These are phyloP conservation scores for Diaporthe longicolla DNA, from an alignment of 2,329 filamentous ascomycete species.

Conservation along the genomic window DNA sequence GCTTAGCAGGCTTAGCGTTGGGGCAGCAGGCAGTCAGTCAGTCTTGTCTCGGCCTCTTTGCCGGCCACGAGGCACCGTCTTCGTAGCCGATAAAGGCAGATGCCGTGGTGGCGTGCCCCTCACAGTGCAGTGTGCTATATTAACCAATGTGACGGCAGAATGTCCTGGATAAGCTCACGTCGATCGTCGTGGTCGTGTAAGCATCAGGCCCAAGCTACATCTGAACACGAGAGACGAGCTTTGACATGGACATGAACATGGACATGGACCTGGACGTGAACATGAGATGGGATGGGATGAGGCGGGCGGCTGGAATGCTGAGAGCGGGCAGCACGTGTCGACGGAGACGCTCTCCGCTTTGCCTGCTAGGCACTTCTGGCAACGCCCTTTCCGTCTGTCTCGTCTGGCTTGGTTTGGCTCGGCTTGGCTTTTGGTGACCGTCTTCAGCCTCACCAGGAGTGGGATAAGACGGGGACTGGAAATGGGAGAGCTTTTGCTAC, in stretches of 20 bases:
- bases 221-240: neutral
- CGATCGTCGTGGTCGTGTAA: slow-evolving; percentile 27
- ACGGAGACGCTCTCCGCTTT: slow-evolving; percentile 2
- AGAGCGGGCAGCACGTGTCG: slow-evolving; percentile 13
- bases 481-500: neutral
- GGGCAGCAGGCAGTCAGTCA: slow-evolving; percentile 22
- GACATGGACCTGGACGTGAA: slow-evolving; percentile 6
- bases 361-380: slow-evolving; percentile 8
- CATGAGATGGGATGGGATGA: neutral
- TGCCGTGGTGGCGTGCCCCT: slow-evolving; percentile 4
- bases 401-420: neutral
- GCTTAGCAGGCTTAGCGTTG: slow-evolving; percentile 41
- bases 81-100: slow-evolving; percentile 34
- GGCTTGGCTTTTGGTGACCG: slow-evolving; percentile 4
- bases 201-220: slow-evolving; percentile 26
- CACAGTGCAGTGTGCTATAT: slow-evolving; percentile 2
- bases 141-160: slow-evolving; percentile 19
- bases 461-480: neutral
- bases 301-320: neutral
- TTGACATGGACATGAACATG: neutral
- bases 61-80: slow-evolving; percentile 42
- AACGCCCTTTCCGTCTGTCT: neutral
- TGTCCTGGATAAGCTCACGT: slow-evolving; percentile 13
- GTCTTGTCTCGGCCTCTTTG: slow-evolving; percentile 39
- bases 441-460: slow-evolving; percentile 3